Base-by-base conservation (phyloP, 805 yeast genomes). In the Yarrowia phangngaensis region DNA sequence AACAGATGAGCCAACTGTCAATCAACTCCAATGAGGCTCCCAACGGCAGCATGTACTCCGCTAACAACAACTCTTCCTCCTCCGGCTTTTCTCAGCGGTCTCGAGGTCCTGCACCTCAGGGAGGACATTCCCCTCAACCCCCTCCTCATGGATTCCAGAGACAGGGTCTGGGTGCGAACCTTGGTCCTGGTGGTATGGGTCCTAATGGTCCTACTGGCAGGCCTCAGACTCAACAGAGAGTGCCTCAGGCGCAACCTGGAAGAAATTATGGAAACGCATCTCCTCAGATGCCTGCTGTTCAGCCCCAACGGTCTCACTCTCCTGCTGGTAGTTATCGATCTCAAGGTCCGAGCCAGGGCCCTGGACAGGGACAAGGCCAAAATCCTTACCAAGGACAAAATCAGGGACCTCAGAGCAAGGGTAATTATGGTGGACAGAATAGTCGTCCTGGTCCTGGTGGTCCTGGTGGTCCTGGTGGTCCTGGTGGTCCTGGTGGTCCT, bases 1-100 rank as follows among this genome's bases (percentile, higher is more conserved):
- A 14, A 36, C 53, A 16, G 15, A 50, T 53, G 54, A 30, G 30
- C 48, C 43, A 19, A 52, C 33, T 23, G 31, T 22, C 32, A 7
- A 23, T 40, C 38, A 49, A 17, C 24, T 27, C 27, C 35, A 32
- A 38, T 17, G 26, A 22, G n/a, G 22, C 27, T 6, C 47, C 31
- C 28, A 34, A 16, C 12, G 27, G 20, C 20, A 6, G 19, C 23
- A 32, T 33, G 31, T 33, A 46, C 51, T 23, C 22, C 32, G 12
- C 11, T 17, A 19, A 14, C 51, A 27, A 41, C 35, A 14, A 14
- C 35, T 29, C 48, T 3, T 29, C 35, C 13, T 41, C 48, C n/a
- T 41, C 48, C 15, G 35, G 35, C 20, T 29, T 41, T 17, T 30
- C 48, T 4, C 16, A 41, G 22, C 45, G 32, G 13, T 29, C 48